phyloP scores from a whole-genome alignment of 2,329 filamentous ascomycete genomes.

The Penicillium sp. region DNA sequence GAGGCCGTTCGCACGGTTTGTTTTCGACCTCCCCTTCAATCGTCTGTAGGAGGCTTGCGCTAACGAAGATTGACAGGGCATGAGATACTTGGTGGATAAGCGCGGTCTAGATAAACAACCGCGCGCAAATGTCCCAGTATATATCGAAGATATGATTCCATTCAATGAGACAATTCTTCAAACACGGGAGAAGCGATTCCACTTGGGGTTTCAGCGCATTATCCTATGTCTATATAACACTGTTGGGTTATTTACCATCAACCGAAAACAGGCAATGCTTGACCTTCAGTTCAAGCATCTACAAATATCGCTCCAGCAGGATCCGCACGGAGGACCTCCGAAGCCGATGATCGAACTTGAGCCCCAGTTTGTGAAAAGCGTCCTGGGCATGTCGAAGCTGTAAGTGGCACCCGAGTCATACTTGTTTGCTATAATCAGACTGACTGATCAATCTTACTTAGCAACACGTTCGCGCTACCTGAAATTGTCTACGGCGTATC shows the following conservation, averaged over 20 bases:
- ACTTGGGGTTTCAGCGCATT: conserved; percentile 22
- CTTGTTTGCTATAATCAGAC: conserved; percentile 4
- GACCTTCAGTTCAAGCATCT: conserved; percentile 24
- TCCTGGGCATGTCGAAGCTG: conserved; percentile 24
- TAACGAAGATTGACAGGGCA: conserved; percentile 12
- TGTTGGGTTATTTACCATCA: conserved; percentile 23
- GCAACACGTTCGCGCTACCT: conserved; percentile 19
- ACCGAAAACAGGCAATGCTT: conserved; percentile 19
- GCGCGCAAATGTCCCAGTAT: conserved; percentile 17
- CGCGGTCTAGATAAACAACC: conserved; percentile 14
- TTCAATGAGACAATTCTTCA: conserved; percentile 23
- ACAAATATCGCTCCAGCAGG: conserved; percentile 17
- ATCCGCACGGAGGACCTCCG: conserved; percentile 18
- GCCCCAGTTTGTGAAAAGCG: conserved; percentile 22
- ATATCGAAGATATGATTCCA: conserved; percentile 22
- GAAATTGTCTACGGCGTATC: conserved; percentile 21
- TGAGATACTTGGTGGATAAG: conserved; percentile 19
- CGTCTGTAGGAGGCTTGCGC: conserved; percentile 3
- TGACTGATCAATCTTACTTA: conserved; percentile 8
- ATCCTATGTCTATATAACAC: conserved; percentile 23
- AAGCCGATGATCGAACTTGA: conserved; percentile 19
- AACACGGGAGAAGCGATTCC: conserved; percentile 21
- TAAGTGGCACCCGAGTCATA: conserved; percentile 9
- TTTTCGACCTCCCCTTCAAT: conserved; percentile 1
- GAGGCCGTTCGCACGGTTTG: conserved; percentile 14